These are phyloP conservation scores for Phytophthora macrochlamydospora DNA, from an alignment of 352 stramenopile genomes.

Conservation along the genomic window DNA sequence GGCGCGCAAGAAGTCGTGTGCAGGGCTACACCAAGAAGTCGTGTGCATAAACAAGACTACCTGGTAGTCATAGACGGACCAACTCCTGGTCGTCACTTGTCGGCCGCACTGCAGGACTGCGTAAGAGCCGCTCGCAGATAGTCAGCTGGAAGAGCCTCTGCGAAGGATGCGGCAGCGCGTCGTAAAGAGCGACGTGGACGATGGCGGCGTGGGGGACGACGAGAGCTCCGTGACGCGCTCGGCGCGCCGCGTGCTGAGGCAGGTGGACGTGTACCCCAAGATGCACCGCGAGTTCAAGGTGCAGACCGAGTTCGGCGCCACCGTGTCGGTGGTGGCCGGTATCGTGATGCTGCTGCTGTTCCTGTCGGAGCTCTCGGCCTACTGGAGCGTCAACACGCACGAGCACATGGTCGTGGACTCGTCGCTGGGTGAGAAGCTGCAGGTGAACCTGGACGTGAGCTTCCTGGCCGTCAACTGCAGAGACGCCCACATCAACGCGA, in stretches of 20 bases:
- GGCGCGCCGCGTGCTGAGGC: slow-evolving; percentile 71
- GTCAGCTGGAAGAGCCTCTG: too few relatives aligned
- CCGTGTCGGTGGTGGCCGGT: slow-evolving; percentile 23
- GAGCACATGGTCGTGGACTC: slow-evolving; percentile 97
- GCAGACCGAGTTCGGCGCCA: slow-evolving; percentile 92
- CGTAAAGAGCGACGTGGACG: slow-evolving; percentile 67
- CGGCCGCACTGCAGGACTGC: too few relatives aligned
- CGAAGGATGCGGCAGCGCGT: slow-evolving; percentile 60
- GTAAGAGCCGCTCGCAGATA: too few relatives aligned
- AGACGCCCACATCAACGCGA: slow-evolving; percentile 98
- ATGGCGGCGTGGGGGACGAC: slow-evolving; percentile 35
- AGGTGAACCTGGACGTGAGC: slow-evolving; percentile 98
- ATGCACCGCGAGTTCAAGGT: slow-evolving; percentile 96
- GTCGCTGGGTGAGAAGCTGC: slow-evolving; percentile 93
- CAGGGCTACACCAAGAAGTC: too few relatives aligned
- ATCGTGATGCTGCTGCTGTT: slow-evolving; percentile 34
- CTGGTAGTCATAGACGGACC: too few relatives aligned
- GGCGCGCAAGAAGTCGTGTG: too few relatives aligned
- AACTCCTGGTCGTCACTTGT: too few relatives aligned
- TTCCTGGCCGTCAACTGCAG: slow-evolving; percentile 96
- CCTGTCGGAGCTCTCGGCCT: slow-evolving; percentile 81
- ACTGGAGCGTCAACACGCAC: slow-evolving; percentile 83
- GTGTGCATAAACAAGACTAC: too few relatives aligned
- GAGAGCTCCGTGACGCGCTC: slow-evolving; percentile 50
- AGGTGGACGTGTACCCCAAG: slow-evolving; percentile 95